phyloP scores from a whole-genome alignment of 2,329 filamentous ascomycete species.

The Exophiala lecanii-corni region DNA sequence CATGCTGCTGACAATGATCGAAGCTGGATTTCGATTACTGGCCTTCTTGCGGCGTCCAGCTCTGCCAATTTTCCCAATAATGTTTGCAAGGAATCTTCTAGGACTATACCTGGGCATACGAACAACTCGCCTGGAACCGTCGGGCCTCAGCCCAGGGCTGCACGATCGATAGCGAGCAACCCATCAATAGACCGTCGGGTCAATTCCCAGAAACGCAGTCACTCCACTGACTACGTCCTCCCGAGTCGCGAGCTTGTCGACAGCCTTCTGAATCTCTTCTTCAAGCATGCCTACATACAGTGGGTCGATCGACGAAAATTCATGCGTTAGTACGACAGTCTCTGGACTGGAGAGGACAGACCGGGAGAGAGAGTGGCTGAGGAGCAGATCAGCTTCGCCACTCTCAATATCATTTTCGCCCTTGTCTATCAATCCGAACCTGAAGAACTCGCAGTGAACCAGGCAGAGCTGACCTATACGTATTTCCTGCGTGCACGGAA shows the following conservation, averaged over 20 bases:
- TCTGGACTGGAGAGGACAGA: constrained; percentile 31
- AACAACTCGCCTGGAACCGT: too few species aligned
- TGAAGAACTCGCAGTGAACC: constrained; percentile 36
- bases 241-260: constrained; percentile 44
- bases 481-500: constrained; percentile 43
- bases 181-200: not conserved
- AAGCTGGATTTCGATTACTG: constrained; percentile 1
- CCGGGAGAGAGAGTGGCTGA: constrained; percentile 28
- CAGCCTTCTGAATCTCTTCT: constrained; percentile 43
- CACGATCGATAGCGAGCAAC: not conserved
- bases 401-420: constrained; percentile 45
- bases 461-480: constrained; percentile 30
- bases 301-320: constrained; percentile 39
- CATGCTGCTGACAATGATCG: not conserved
- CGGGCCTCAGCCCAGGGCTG: too few species aligned
- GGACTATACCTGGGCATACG: too few species aligned
- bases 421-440: constrained; percentile 40
- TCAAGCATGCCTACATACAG: constrained; percentile 44
- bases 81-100: not conserved
- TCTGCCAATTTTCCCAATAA: constrained; percentile 1
- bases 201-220: not conserved
- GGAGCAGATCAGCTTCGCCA: constrained; percentile 42
- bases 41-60: constrained; percentile 2
- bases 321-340: constrained; percentile 35
- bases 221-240: constrained; percentile 36